These are phyloP conservation scores for Trypanosoma cruzi DNA, from an alignment of 208 protist species.

Conservation along the genomic window DNA sequence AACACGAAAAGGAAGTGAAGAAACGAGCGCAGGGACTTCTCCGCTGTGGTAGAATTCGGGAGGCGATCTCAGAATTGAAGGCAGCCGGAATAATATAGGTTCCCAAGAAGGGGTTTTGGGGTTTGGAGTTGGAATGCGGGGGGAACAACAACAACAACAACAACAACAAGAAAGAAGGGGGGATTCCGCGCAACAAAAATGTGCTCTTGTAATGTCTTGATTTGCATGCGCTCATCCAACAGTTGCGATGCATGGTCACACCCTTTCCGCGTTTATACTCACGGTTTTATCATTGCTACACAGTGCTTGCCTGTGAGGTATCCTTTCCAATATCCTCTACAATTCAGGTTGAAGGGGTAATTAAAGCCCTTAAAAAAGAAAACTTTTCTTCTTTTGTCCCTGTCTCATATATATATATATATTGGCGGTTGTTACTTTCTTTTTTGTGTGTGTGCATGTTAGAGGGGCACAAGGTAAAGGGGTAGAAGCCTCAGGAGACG, in stretches of 20 bases:
- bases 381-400: background rate
- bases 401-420: too few relatives aligned
- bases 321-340: background rate
- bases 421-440: too few relatives aligned
- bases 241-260: background rate
- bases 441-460: too few relatives aligned
- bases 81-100: slow-evolving; percentile 11
- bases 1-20: slow-evolving; percentile 50
- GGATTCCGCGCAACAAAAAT: background rate
- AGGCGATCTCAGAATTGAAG: slow-evolving; percentile 43
- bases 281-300: background rate
- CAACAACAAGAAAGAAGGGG: too few relatives aligned
- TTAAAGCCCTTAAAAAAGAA: background rate
- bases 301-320: background rate
- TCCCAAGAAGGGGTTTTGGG: background rate
- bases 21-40: slow-evolving; percentile 49
- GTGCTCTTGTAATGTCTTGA: background rate
- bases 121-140: background rate
- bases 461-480: background rate
- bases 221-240: background rate
- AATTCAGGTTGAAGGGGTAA: background rate
- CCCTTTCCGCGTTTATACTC: background rate
- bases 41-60: slow-evolving; percentile 35
- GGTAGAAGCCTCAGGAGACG: background rate
- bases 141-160: background rate